Evolutionary conservation across 192 early-diverging fungal species (phyloP), one percentile per base, ranked within the genome.

Genomic region (Diversispora eburnea): DNA sequence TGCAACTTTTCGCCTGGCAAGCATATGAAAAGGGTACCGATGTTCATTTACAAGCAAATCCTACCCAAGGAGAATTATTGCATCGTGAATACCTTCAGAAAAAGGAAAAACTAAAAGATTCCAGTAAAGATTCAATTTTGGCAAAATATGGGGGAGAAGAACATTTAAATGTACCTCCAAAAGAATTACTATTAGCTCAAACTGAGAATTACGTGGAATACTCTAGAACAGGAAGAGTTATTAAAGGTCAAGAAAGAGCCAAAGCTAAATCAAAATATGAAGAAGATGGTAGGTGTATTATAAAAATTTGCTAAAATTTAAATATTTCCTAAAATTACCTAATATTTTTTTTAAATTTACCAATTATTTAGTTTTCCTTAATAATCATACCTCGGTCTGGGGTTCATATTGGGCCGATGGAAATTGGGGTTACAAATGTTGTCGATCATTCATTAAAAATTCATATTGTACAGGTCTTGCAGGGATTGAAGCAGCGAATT

Each of bases 161-260:
- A 79, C 94, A 99, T 80, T 79, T 99, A 73, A 82, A 94, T 57
- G 88, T 88, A 10, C 93, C 94, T 13, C 93, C 98, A 3, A 90
- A 91, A 48, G 96, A 97, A 76, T 78, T 99, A 41, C 71, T 98
- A n/a, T 77, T 95, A 65, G 91, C 92, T 9, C 96, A 98, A 83
- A 87, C 89, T 8, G 98, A 98, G 77, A 79, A 88, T 20, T 99
- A 98, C 77, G 96, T 99, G 3, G 97, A 99, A 84, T 99, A 98
- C 78, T 94, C 94, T 22, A 85, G 93, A 71, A 89, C 93, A 0
- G 96, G 98, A 60, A 85, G 90, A 70, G 86, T 99, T 5, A 82
- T 99, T 39, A 89, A 89, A 75, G 95, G 95, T 17, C 89, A 89
- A 42, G 93, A 93, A 51, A 84, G 84, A 33, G 89, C 92, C n/a